Evolutionary conservation across 345 rosid species (phyloP).

Genomic region (Geranium brycei): DNA sequence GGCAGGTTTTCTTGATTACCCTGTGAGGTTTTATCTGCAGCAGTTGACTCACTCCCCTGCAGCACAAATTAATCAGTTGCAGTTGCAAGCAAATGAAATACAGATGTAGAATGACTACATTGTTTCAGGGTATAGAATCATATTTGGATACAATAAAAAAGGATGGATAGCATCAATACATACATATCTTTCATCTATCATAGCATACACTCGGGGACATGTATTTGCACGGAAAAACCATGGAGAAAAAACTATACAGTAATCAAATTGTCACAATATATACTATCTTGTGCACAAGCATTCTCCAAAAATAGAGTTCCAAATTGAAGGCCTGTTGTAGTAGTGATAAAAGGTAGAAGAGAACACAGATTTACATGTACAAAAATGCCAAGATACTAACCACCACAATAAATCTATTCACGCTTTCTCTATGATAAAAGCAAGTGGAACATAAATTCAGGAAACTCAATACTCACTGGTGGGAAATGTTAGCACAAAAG

Average conservation of each 20-base stretch:
- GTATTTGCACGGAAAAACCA: not conserved
- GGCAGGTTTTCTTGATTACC: constrained; percentile 6
- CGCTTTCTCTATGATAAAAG: too few relatives aligned
- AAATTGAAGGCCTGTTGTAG: too few relatives aligned
- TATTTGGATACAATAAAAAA: not conserved
- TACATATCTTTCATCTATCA: not conserved
- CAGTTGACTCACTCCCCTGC: constrained; percentile 34
- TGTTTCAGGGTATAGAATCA: not conserved
- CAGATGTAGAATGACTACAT: not conserved
- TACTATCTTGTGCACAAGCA: not conserved
- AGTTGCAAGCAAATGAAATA: not conserved
- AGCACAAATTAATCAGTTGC: not conserved
- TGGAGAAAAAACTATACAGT: too few relatives aligned
- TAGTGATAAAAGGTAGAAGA: too few relatives aligned
- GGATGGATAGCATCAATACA: not conserved
- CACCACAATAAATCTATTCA: too few relatives aligned
- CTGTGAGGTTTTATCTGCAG: constrained; percentile 17
- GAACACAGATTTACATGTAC: too few relatives aligned
- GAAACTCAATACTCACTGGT: too few relatives aligned
- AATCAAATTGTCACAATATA: too few relatives aligned
- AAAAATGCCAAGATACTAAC: too few relatives aligned
- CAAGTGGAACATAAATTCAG: too few relatives aligned
- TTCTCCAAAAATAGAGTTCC: too few relatives aligned
- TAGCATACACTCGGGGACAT: not conserved
- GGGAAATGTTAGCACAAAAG: too few relatives aligned